A percentile compares a stretch with the other conserved stretches of the same genome.
phyloP scores from a whole-genome alignment of 1,139 yeast species.

The Debaryomyces sp. region DNA sequence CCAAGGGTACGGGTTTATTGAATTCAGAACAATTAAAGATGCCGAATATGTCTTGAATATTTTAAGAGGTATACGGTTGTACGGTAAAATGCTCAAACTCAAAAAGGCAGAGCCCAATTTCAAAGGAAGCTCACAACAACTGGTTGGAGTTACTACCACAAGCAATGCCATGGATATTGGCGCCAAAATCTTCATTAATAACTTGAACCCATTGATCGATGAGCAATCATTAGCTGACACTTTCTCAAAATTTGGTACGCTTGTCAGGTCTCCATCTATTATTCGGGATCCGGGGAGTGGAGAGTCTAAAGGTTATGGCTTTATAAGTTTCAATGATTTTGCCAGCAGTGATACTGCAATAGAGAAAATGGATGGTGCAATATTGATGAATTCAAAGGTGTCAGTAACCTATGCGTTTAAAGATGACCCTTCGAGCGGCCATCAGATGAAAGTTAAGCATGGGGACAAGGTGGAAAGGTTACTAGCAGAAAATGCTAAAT shows the following conservation, averaged over 20 bases:
- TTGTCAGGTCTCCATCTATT: conserved; percentile 55
- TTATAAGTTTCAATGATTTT: conserved; percentile 60
- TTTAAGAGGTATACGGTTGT: conserved; percentile 64
- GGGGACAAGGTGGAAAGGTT: conserved; percentile 82
- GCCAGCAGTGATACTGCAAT: conserved; percentile 75
- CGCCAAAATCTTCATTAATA: conserved; percentile 75
- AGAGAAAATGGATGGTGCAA: conserved; percentile 66
- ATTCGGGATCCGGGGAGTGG: conserved; percentile 54
- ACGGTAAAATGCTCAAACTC: conserved; percentile 64
- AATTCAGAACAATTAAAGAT: conserved; percentile 61
- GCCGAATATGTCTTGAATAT: conserved; percentile 71
- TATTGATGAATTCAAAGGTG: conserved; percentile 67
- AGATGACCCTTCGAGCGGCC: conserved; percentile 44
- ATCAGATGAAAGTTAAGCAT: conserved; percentile 55
- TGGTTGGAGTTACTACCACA: conserved; percentile 10
- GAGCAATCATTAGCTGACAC: conserved; percentile 59
- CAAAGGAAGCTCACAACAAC: conserved; percentile 7
- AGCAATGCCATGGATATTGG: conserved; percentile 53
- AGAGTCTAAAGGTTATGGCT: conserved; percentile 65
- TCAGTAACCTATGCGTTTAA: conserved; percentile 73
- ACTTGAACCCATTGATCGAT: conserved; percentile 71
- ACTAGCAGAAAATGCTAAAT: conserved; percentile 68
- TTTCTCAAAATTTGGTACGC: conserved; percentile 70
- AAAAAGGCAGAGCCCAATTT: conserved; percentile 46
- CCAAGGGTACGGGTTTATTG: conserved; percentile 90